Evolutionary conservation across 1,284 basidiomycete species (phyloP).

Genomic region (Moniliella sp.): DNA sequence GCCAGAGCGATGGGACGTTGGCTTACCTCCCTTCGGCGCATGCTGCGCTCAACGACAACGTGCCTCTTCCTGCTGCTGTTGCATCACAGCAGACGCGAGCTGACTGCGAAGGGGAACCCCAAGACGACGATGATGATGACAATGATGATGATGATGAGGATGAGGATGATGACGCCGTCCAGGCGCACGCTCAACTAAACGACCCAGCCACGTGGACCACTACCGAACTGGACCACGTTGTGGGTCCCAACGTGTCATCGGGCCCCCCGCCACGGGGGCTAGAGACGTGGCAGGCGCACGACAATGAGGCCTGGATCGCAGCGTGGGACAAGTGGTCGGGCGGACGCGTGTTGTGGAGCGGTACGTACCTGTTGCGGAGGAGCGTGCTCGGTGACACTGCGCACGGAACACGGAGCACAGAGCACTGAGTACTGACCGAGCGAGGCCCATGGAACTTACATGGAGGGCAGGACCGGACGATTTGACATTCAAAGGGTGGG

Average conservation of each 20-base stretch:
- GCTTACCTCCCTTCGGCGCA: conserved; percentile 11
- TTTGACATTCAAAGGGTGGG: conserved; percentile 71
- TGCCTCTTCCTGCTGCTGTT: not conserved
- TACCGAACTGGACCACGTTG: not conserved
- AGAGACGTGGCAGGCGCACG: conserved; percentile 59
- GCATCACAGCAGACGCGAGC: conserved; percentile 2
- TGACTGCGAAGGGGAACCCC: not conserved
- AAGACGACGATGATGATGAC: conserved; percentile 1
- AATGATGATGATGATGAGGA: conserved; percentile 4
- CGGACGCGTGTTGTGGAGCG: conserved; percentile 51
- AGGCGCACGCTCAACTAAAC: not conserved
- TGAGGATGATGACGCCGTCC: conserved; percentile 5
- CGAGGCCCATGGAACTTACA: too few relatives aligned
- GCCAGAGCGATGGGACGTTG: conserved; percentile 27
- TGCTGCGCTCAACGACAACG: not conserved
- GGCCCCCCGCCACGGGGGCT: conserved; percentile 7
- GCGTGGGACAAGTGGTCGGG: conserved; percentile 60
- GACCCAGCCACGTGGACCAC: conserved; percentile 1
- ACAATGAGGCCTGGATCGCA: conserved; percentile 79
- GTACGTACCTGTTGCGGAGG: too few relatives aligned
- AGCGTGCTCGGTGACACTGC: too few relatives aligned
- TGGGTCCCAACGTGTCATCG: too few relatives aligned
- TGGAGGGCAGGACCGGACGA: conserved; percentile 66
- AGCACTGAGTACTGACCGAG: too few relatives aligned
- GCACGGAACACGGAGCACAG: too few relatives aligned